Evolutionary conservation across 2,329 filamentous ascomycete species (phyloP).

Genomic region (Lithohypha guttulata): DNA sequence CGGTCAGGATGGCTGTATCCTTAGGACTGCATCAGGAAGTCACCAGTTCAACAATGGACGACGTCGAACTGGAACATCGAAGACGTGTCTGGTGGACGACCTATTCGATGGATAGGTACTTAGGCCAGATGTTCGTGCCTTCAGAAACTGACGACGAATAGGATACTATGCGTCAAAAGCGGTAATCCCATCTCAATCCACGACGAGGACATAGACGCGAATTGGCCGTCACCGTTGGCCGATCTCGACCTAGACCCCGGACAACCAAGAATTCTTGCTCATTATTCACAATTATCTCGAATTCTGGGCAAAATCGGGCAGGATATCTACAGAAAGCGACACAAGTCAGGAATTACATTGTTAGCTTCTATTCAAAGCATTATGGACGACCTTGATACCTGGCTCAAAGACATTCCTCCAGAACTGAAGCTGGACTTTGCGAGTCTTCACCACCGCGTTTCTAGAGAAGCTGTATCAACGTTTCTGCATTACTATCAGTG

Average conservation of each 20-base stretch:
- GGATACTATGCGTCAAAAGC: constrained; percentile 43
- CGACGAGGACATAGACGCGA: constrained; percentile 43
- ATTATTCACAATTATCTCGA: constrained; percentile 44
- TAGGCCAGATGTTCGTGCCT: constrained; percentile 23
- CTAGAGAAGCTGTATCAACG: constrained; percentile 42
- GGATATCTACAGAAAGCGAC: constrained; percentile 41
- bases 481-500: constrained; percentile 48
- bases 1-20: constrained; percentile 47
- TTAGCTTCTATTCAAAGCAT: constrained; percentile 43
- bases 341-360: constrained; percentile 38
- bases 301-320: constrained; percentile 42
- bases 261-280: constrained; percentile 38
- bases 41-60: constrained; percentile 29
- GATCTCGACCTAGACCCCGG: constrained; percentile 32
- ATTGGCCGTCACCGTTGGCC: constrained; percentile 26
- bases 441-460: constrained; percentile 31
- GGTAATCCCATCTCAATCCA: constrained; percentile 46
- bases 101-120: constrained; percentile 39
- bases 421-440: constrained; percentile 40
- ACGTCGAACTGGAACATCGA: constrained; percentile 38
- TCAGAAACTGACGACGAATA: constrained; percentile 9
- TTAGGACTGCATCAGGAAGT: constrained; percentile 47
- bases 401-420: constrained; percentile 40
- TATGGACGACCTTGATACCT: constrained; percentile 39
- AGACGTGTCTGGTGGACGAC: constrained; percentile 48